Evolutionary conservation across 2,329 filamentous ascomycete species (phyloP), one percentile per base, ranked within the genome.

Genomic region (Graphiopsis chlorocephala): DNA sequence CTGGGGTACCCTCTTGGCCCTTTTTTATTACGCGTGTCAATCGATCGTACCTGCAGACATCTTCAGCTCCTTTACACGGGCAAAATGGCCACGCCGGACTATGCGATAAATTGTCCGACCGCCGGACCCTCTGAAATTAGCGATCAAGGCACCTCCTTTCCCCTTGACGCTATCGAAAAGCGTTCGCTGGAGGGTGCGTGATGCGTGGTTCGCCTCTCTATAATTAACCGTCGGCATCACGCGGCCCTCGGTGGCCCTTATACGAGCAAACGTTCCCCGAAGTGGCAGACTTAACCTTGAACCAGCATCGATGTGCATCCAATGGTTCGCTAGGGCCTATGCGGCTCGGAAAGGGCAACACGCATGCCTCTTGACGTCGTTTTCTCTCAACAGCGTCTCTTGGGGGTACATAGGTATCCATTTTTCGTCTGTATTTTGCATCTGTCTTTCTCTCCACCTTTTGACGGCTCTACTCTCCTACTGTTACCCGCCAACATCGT

Each of bases 211-310:
- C 50, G 26, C 35, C n/a, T 28, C 55, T 53, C 60, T 62, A 62
- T 62, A 23, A 42, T 62, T 62, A 62, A 53, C 58, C 26, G 28
- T 42, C 60, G 60, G 48, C 60, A 62, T 62, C 60, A 62, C 60
- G 60, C 60, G 60, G 60, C 60, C 60, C 17, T 45, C 17, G 33
- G 48, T 52, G 33, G 60, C 33, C 60, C 60, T 48, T 55, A 62
- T 62, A 62, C 60, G 60, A 62, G 33, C 60, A 17, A 62, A 38
- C 47, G 48, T 62, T 62, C 15, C 60, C 60, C 33, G 25, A 55
- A 35, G 11, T 45, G 60, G 60, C 33, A 62, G 60, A 62, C 31
- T 45, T 42, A 62, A 53, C 48, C 60, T 29, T 31, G 60, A 42
- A 58, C 23, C 60, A 55, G 25, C 20, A 55, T 25, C 26, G 31